A percentile compares a stretch with the other conserved stretches of the same genome.
Conservation (phyloP, 176 grass and related monocot species). For the Zoysia pacifica region DNA sequence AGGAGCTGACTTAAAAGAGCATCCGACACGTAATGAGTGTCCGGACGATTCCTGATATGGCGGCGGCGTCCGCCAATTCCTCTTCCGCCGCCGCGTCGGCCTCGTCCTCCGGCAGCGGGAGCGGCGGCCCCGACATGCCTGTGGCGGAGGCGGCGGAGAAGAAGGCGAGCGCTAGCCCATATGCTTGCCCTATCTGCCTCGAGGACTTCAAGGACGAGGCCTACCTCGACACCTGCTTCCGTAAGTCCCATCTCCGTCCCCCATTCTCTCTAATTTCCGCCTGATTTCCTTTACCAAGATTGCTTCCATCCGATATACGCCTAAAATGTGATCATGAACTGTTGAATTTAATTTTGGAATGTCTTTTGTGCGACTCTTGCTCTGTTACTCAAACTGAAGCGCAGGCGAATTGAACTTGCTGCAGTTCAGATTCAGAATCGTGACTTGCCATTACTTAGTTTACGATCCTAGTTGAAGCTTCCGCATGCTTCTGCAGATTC, state of each 20-base stretch:
- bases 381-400: neutral
- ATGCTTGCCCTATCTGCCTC: conserved; percentile 58
- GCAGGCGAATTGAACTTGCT: neutral
- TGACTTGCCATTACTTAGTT: neutral
- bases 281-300: neutral
- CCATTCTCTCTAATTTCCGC: neutral
- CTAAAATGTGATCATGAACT: neutral
- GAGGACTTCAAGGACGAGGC: conserved; percentile 59
- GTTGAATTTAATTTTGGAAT: neutral
- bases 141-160: neutral
- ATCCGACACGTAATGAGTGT: neutral
- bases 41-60: neutral
- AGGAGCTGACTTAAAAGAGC: neutral
- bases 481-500: conserved; percentile 51
- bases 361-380: neutral
- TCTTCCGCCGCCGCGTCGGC: conserved; percentile 29
- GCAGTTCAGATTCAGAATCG: conserved; percentile 11
- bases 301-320: neutral
- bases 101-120: neutral
- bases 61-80: conserved; percentile 7
- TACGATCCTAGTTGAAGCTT: neutral
- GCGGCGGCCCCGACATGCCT: neutral
- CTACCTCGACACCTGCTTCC: conserved; percentile 66
- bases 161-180: neutral
- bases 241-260: conserved; percentile 37